Percentiles rank a stretch among this genome's conserved stretches.
Conservation (phyloP, 2,329 filamentous ascomycete species). For the Moelleriella libera region DNA sequence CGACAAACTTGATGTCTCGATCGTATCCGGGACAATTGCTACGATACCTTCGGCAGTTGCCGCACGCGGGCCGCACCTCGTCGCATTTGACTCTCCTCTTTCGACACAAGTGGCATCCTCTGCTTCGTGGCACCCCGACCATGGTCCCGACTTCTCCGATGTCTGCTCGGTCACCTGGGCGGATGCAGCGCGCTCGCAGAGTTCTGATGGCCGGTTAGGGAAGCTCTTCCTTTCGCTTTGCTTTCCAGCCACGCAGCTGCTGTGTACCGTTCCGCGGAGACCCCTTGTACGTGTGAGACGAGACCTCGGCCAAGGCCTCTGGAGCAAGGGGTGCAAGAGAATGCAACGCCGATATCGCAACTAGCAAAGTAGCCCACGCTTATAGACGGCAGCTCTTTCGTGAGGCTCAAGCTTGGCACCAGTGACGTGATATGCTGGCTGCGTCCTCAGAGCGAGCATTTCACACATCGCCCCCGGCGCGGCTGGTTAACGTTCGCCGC, state of each 20-base stretch:
- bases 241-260: slow-evolving; percentile 20
- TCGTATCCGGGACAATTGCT: slow-evolving; percentile 24
- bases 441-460: no score
- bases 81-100: slow-evolving; percentile 31
- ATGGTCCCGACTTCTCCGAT: no score
- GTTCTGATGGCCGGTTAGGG: no score
- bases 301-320: background rate
- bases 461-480: no score
- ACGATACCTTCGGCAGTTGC: slow-evolving; percentile 24
- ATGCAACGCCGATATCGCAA: slow-evolving; percentile 1
- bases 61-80: slow-evolving; percentile 24
- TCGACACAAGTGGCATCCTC: background rate
- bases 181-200: no score
- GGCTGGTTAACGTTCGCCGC: no score
- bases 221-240: slow-evolving; percentile 1
- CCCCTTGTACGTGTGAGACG: background rate
- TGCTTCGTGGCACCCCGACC: no score
- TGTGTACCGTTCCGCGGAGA: background rate
- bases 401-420: no score
- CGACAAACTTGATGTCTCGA: slow-evolving; percentile 22
- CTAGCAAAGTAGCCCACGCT: background rate
- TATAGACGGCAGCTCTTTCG: background rate
- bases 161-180: no score
- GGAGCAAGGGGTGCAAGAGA: background rate
- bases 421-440: no score